Evolutionary conservation across 768 basidiomycete species (phyloP), one percentile per base, ranked within the genome.

Genomic region (Porpolomopsis calyptriformis): DNA sequence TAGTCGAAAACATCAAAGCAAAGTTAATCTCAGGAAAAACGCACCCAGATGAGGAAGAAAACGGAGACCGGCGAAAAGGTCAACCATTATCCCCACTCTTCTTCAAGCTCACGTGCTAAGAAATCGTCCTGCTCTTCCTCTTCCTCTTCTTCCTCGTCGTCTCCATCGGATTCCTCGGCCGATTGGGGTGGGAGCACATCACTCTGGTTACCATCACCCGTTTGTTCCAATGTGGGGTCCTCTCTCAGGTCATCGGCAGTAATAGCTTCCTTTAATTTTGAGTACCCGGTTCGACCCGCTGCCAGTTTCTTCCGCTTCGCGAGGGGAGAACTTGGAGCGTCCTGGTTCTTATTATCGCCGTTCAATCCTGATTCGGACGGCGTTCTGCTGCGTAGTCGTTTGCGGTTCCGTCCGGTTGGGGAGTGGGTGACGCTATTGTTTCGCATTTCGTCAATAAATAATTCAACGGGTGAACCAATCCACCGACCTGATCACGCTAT

Each of bases 251-350:
- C 77, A 29, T 75, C 71, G 12, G 77, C 77, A 16, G 69, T 71
- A 33, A 82, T 69, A 10, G 71, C 76, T 53, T 81, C 80, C 58
- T 87, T 87, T 45, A 86, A 66, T 55, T 70, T 74, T 14, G 85
- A 87, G 46, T 70, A 64, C 41, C 80, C 78, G 10, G 71, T 70
- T 34, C 85, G 75, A 34, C 78, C 80, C 10, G 78, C 71, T 5
- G 73, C 76, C 31, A 88, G 53, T 63, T 80, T 86, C 68, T 85
- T 87, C 61, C 87, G 77, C 64, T 90, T 91, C 16, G 84, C 77
- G 34, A 85, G 68, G 1, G 85, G 85, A 2, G 85, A 87, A 12
- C 78, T 71, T 19, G 79, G 62, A 10, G 57, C 52, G 54, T 77
- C 73, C 27, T 71, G 60, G 12, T 64, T 64, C 14, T 61, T 59